These are phyloP conservation scores for Juglanconis oblonga DNA, from an alignment of 2,329 filamentous ascomycete genomes.

Conservation along the genomic window DNA sequence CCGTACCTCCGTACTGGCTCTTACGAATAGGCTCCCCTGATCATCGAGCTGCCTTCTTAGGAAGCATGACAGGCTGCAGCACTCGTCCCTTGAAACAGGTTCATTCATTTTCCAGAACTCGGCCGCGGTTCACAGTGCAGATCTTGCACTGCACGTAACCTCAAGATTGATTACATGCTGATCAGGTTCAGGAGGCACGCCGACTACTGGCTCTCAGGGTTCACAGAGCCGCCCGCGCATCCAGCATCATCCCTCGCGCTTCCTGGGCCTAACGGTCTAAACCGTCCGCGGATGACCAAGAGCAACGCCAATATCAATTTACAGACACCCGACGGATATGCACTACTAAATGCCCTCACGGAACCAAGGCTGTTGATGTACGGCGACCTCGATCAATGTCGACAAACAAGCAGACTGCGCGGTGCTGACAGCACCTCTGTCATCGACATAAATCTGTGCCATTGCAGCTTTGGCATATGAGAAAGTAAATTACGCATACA, in stretches of 20 bases:
- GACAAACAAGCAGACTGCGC: background rate
- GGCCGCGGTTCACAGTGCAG: background rate
- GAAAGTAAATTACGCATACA: background rate
- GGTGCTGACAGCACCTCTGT: background rate
- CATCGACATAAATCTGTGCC: background rate
- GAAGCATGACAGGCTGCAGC: too few relatives aligned
- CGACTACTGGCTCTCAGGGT: background rate
- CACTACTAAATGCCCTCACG: background rate
- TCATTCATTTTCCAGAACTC: background rate
- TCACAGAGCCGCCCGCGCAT: background rate
- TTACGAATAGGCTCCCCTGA: too few relatives aligned
- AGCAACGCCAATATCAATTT: too few relatives aligned
- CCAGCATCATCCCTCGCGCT: conserved; percentile 7
- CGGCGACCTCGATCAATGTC: too few relatives aligned
- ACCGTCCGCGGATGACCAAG: background rate
- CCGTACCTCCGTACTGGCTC: too few relatives aligned
- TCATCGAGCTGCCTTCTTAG: background rate
- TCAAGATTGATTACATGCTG: background rate
- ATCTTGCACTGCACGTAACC: background rate
- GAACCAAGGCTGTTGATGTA: background rate
- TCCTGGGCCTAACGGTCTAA: background rate
- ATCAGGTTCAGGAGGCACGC: background rate
- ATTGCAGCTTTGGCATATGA: background rate
- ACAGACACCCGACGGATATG: background rate
- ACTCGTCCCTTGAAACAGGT: conserved; percentile 2